Conservation (phyloP, 2,329 filamentous ascomycete species). For the Botrytis pseudocinerea region DNA sequence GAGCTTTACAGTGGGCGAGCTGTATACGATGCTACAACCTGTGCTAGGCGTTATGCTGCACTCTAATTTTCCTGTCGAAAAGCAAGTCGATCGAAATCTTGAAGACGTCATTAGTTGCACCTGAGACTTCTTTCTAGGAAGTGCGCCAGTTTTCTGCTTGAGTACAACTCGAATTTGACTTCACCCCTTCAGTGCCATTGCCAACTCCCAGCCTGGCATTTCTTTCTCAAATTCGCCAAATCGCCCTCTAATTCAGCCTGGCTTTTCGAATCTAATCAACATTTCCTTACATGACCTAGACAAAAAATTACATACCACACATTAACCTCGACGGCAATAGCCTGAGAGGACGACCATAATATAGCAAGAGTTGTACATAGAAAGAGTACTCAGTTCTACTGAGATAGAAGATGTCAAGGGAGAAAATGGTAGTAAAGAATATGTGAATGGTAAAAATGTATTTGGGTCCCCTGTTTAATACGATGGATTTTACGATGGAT, state of each 20-base stretch:
- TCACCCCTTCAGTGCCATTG: too few species aligned
- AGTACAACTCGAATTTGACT: neutral
- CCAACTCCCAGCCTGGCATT: neutral
- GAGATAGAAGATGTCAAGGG: constrained; percentile 1
- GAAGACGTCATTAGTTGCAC: neutral
- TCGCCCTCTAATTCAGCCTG: neutral
- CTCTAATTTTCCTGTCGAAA: constrained; percentile 1
- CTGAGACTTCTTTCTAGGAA: neutral
- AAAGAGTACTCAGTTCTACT: neutral
- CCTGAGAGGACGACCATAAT: neutral
- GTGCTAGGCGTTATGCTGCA: constrained; percentile 21
- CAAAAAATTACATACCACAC: neutral
- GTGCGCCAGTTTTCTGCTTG: neutral
- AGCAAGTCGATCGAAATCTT: neutral
- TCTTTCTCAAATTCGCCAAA: neutral
- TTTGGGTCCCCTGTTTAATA: constrained; percentile 3
- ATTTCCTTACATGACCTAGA: neutral
- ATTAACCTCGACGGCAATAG: neutral
- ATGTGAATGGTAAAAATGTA: constrained; percentile 17
- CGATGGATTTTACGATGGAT: constrained; percentile 11
- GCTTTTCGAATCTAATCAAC: neutral
- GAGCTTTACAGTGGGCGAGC: neutral
- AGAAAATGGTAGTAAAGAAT: neutral
- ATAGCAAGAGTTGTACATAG: constrained; percentile 4
- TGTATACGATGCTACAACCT: constrained; percentile 10